Percentiles rank a stretch among this genome's conserved stretches.
Conservation (phyloP, 2,329 filamentous ascomycete species). For the Fusarium burgessii region DNA sequence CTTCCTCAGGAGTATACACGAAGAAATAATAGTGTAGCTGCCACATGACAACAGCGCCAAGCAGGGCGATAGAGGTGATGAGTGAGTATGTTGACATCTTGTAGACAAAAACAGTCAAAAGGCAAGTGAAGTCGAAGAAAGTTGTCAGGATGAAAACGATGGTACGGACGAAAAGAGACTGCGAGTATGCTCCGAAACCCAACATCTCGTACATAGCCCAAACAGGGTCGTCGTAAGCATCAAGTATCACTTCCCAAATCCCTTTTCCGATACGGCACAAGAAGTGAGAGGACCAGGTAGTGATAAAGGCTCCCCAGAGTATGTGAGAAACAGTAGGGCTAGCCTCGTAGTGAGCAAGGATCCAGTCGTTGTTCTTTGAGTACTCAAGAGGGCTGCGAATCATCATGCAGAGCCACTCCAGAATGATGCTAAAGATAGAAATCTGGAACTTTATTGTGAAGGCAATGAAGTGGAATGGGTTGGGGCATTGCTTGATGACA, state of each 20-base stretch:
- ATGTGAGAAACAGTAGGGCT: conserved; percentile 11
- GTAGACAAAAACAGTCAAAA: background rate
- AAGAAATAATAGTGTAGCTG: conserved; percentile 19
- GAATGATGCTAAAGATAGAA: conserved; percentile 12
- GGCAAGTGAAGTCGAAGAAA: conserved; percentile 3
- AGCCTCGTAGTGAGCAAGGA: conserved; percentile 17
- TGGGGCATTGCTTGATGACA: conserved; percentile 11
- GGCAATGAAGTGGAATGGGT: background rate
- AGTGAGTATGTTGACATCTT: conserved; percentile 14
- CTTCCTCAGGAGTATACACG: background rate
- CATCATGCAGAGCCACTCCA: conserved; percentile 19
- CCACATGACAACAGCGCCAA: conserved; percentile 7
- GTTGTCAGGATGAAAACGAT: background rate
- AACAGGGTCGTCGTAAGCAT: conserved; percentile 1
- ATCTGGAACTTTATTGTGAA: conserved; percentile 11
- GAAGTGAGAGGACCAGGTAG: conserved; percentile 23
- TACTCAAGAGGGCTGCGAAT: conserved; percentile 9
- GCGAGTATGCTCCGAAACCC: background rate
- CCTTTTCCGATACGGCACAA: background rate
- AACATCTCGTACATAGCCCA: conserved; percentile 3
- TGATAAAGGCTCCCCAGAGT: conserved; percentile 20
- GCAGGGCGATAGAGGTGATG: background rate
- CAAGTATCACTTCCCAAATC: conserved; percentile 1
- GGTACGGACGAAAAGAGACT: background rate
- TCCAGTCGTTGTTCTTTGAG: conserved; percentile 19